A percentile compares a stretch with the other conserved stretches of the same genome.
Evolutionary conservation across 2,329 filamentous ascomycete genomes (phyloP).

Genomic region (Trichoderma sp.): DNA sequence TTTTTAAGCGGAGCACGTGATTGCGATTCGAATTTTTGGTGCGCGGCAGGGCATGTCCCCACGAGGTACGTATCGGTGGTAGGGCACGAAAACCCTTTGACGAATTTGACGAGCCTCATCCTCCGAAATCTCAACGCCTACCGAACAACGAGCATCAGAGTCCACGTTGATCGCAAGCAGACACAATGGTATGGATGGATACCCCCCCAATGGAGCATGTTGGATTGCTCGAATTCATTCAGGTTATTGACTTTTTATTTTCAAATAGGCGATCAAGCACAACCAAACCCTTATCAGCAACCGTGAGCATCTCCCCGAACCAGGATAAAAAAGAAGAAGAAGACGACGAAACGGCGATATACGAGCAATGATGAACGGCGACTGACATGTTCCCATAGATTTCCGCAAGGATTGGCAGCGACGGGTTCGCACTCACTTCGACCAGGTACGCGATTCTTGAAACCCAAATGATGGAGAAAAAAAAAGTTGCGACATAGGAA

Average conservation of each 20-base stretch:
- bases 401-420: conserved; percentile 99
- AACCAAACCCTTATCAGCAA: conserved; percentile 98
- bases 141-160: conserved; percentile 48
- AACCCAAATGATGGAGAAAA: conserved; percentile 5
- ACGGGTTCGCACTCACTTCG: conserved; percentile 98
- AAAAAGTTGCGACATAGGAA: conserved; percentile 16
- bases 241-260: conserved; percentile 41
- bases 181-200: conserved; percentile 54
- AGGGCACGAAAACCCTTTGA: conserved; percentile 50
- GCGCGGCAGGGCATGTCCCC: conserved; percentile 36
- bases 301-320: conserved; percentile 62
- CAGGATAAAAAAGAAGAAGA: conserved; percentile 25
- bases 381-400: conserved; percentile 62
- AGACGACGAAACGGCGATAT: conserved; percentile 37
- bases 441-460: conserved; percentile 75
- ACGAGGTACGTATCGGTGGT: conserved; percentile 42
- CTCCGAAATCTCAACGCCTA: conserved; percentile 46
- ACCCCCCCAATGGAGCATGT: conserved; percentile 33
- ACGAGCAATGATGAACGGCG: conserved; percentile 35
- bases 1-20: conserved; percentile 35
- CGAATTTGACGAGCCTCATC: conserved; percentile 47
- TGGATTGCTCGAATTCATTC: conserved; percentile 34
- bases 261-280: conserved; percentile 90
- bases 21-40: conserved; percentile 26
- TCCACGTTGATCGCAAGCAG: conserved; percentile 57